These are phyloP conservation scores for Petunia axillaris DNA, from an alignment of 257 asterid species.

Conservation along the genomic window DNA sequence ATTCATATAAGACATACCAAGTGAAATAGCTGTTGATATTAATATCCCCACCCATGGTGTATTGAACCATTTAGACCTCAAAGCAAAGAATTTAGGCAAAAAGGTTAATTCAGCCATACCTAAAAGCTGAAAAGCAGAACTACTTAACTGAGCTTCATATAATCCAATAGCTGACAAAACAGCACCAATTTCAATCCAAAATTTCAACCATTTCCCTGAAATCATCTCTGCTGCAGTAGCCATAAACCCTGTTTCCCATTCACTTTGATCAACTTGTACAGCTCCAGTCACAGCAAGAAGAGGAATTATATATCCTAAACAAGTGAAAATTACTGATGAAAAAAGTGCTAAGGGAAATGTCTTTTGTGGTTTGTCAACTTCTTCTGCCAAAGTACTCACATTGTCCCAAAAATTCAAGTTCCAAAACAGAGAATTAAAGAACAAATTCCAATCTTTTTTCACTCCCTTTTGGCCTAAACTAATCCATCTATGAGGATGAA, in stretches of 20 bases:
- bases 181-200: conserved; percentile 77
- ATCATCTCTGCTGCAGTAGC: conserved; percentile 59
- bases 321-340: conserved; percentile 59
- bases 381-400: conserved; percentile 74
- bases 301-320: conserved; percentile 69
- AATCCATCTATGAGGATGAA: conserved; percentile 46
- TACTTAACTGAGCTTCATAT: conserved; percentile 76
- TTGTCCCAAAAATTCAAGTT: conserved; percentile 82
- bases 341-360: conserved; percentile 61
- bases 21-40: conserved; percentile 52
- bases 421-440: conserved; percentile 75
- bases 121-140: conserved; percentile 55
- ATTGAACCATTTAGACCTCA: conserved; percentile 59
- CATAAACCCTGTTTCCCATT: conserved; percentile 75
- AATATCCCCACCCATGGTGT: conserved; percentile 81
- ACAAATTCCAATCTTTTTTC: conserved; percentile 64
- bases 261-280: conserved; percentile 51
- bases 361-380: conserved; percentile 64
- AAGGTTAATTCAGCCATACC: conserved; percentile 68
- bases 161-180: conserved; percentile 62
- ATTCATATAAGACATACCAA: conserved; percentile 61
- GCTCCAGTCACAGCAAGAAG: conserved; percentile 73
- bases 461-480: conserved; percentile 59
- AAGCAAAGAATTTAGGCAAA: conserved; percentile 46
- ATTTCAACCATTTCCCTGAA: conserved; percentile 68